A percentile compares a stretch with the other conserved stretches of the same genome.
Conservation (phyloP, 257 asterid genomes). For the Solanum sparsipilum region DNA sequence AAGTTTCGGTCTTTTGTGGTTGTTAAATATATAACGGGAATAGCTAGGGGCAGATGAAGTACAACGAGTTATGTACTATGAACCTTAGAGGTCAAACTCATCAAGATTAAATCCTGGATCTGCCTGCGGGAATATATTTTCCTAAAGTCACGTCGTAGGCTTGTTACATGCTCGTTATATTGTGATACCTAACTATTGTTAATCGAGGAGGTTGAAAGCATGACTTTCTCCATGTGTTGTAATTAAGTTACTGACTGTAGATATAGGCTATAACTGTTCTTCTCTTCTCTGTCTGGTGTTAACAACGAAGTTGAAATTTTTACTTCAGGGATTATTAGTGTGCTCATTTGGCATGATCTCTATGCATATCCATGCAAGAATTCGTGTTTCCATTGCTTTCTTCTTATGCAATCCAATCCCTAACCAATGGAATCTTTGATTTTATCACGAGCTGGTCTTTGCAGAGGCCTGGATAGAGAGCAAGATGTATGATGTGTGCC, state of each 20-base stretch:
- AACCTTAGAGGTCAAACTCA: not conserved
- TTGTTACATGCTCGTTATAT: not conserved
- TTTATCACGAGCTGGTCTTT: not conserved
- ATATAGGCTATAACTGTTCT: not conserved
- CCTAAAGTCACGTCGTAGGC: not conserved
- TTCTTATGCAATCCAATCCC: not conserved
- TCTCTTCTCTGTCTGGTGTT: not conserved
- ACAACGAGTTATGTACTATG: not conserved
- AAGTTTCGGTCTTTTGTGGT: not conserved
- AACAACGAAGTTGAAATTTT: not conserved
- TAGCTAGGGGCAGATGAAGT: not conserved
- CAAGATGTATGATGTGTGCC: not conserved
- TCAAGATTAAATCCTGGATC: not conserved
- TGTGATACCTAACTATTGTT: not conserved
- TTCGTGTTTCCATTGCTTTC: not conserved
- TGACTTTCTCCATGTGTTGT: not conserved
- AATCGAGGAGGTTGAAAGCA: not conserved
- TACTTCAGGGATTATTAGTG: not conserved
- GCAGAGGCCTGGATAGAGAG: not conserved
- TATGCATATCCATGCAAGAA: not conserved
- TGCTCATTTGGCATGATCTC: not conserved
- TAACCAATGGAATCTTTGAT: not conserved
- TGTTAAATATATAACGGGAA: not conserved
- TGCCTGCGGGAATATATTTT: not conserved
- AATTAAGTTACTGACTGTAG: not conserved